Base-by-base conservation (phyloP, 2,329 filamentous ascomycete genomes). In the Alternaria triticimaculans region DNA sequence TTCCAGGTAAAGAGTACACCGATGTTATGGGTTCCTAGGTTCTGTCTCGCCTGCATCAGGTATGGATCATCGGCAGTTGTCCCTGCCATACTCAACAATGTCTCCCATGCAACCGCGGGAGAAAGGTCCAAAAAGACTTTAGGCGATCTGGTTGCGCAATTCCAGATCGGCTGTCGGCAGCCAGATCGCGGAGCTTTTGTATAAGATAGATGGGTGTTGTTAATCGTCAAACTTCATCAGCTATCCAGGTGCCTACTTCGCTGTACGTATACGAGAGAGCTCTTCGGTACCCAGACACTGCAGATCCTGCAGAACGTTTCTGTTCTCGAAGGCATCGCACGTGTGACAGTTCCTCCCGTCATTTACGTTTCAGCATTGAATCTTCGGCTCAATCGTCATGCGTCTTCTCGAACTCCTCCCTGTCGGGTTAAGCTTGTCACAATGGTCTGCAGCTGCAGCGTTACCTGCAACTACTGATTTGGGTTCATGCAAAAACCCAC, bases 401-500 rank as follows among this genome's bases (percentile, higher is more conserved):
- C 44, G 54, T 49, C 30, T 33, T 44, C 23, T 51, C 8, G 20
- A 60, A 37, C n/a, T 49, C 4, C 26, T 57, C 25, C n/a, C 59
- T 26, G 45, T 56, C 28, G 33, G 54, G 20, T 43, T 64, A 20
- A 55, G 23, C 57, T 68, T 71, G 61, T 49, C 55, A 37, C 37
- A 57, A 45, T 49, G 48, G 23, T 57, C 63, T 48, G 45, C 54
- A 53, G 66, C 49, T 28, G 63, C 60, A 49, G 62, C 62, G n/a
- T 56, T 62, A n/a, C 21, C 60, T 56, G 8, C 33, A 44, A 26
- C 45, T 25, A 43, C 25, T 30, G 25, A 3, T 18, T 8, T 44
- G 15, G 53, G 30, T n/a, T 51, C 61, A 45, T 69, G 68, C 54
- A 61, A 55, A 46, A 54, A 62, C 20, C 63, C 66, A 21, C 67